A percentile compares a stretch with the other conserved stretches of the same genome.
Conservation (phyloP, 495 filamentous ascomycete species). For the Penicillium salamii region DNA sequence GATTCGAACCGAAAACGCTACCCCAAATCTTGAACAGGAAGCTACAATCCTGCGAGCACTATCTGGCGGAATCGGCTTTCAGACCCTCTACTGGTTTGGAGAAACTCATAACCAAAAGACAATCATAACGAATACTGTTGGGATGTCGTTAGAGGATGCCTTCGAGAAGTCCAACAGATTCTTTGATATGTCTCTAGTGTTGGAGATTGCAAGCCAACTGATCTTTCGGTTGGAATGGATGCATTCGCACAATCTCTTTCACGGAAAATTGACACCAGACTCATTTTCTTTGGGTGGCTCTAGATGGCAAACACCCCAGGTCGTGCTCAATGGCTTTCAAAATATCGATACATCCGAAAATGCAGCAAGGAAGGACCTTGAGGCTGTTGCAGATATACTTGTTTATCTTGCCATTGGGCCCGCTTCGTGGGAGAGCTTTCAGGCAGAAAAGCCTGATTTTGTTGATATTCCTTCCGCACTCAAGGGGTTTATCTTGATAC, state of each 20-base stretch:
- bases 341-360: background rate
- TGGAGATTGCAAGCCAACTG: background rate
- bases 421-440: background rate
- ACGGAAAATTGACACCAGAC: background rate
- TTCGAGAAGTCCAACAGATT: background rate
- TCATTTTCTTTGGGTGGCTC: background rate
- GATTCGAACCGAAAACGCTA: background rate
- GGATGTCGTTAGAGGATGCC: background rate
- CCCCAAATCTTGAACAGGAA: background rate
- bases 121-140: background rate
- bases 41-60: background rate
- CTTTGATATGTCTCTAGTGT: background rate
- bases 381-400: background rate
- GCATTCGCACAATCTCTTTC: background rate
- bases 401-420: background rate
- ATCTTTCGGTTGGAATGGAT: slow-evolving; percentile 1
- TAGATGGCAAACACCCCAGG: background rate
- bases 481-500: background rate
- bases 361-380: background rate
- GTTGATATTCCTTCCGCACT: background rate
- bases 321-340: background rate
- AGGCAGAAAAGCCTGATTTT: background rate
- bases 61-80: background rate
- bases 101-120: background rate
- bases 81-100: background rate